Evolutionary conservation across 495 filamentous ascomycete genomes (phyloP).

Genomic region (Penicillium soppii): DNA sequence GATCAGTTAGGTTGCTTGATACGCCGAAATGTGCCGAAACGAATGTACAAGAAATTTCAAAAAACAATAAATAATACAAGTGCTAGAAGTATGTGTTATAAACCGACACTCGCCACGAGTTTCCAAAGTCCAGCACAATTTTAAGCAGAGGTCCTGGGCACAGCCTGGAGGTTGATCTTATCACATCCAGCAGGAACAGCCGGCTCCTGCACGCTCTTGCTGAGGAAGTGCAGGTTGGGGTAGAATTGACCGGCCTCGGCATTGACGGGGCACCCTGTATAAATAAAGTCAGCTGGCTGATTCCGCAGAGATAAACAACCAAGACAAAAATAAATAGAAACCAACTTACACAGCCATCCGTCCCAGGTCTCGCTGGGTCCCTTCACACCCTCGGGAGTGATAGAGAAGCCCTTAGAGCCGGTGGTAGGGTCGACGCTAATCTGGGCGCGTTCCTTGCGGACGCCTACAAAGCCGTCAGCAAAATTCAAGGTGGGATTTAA

Average conservation of each 20-base stretch:
- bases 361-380: not conserved
- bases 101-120: not conserved
- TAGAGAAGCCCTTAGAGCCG: slow-evolving; percentile 5
- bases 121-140: not conserved
- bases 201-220: not conserved
- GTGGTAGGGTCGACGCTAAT: slow-evolving; percentile 5
- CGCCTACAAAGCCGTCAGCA: not conserved
- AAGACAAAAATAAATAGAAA: not conserved
- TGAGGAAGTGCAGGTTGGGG: slow-evolving; percentile 8
- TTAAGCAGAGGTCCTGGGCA: slow-evolving; percentile 1
- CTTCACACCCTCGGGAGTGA: not conserved
- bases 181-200: slow-evolving; percentile 5
- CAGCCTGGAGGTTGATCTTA: slow-evolving; percentile 5
- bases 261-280: slow-evolving; percentile 5
- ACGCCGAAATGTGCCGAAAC: not conserved
- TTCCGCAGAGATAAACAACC: not conserved
- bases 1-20: not conserved
- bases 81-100: not conserved
- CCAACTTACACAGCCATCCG: slow-evolving; percentile 9
- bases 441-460: slow-evolving; percentile 2
- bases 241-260: slow-evolving; percentile 2
- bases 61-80: not conserved
- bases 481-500: not conserved
- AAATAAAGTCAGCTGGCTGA: slow-evolving; percentile 3
- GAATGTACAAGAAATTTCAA: not conserved